A percentile compares a stretch with the other conserved stretches of the same genome.
phyloP scores from a whole-genome alignment of 371 early-diverging fungal species.

The Blyttiomyces sp. region DNA sequence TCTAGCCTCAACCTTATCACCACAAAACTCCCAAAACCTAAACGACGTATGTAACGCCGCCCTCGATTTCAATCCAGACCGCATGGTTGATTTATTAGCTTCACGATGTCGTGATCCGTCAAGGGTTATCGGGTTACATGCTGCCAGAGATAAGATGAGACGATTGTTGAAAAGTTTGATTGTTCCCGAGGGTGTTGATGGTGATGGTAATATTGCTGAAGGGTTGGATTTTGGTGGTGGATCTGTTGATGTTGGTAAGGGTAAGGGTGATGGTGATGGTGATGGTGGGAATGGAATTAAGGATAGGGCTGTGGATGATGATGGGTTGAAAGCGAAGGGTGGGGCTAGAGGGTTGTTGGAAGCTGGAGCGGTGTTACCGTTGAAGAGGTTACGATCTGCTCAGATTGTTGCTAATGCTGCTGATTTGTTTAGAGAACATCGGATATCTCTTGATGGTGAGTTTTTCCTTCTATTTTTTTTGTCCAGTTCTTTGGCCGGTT shows the following conservation, averaged over 20 bases:
- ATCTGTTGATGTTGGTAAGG: no score
- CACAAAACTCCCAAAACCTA: conserved; percentile 75
- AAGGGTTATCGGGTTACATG: conserved; percentile 66
- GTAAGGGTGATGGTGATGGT: no score
- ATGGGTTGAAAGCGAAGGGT: no score
- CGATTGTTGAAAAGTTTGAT: conserved; percentile 53
- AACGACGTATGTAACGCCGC: conserved; percentile 85
- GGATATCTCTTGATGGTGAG: conserved; percentile 89
- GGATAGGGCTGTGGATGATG: no score
- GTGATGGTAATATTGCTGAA: conserved; percentile 9
- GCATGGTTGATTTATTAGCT: conserved; percentile 82
- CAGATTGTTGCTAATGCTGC: conserved; percentile 76
- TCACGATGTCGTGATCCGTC: conserved; percentile 78
- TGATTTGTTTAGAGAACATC: conserved; percentile 83
- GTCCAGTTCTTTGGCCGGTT: no score
- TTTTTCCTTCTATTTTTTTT: no score
- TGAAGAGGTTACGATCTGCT: conserved; percentile 74
- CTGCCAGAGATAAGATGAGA: conserved; percentile 76
- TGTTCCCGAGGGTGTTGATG: background rate
- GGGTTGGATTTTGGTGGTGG: no score
- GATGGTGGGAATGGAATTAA: no score
- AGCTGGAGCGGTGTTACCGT: conserved; percentile 69
- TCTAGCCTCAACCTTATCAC: conserved; percentile 72
- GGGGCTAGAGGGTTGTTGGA: no score
- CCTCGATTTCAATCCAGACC: conserved; percentile 77